Base-by-base conservation (phyloP, 352 stramenopile genomes). In the Phytophthora multivora region DNA sequence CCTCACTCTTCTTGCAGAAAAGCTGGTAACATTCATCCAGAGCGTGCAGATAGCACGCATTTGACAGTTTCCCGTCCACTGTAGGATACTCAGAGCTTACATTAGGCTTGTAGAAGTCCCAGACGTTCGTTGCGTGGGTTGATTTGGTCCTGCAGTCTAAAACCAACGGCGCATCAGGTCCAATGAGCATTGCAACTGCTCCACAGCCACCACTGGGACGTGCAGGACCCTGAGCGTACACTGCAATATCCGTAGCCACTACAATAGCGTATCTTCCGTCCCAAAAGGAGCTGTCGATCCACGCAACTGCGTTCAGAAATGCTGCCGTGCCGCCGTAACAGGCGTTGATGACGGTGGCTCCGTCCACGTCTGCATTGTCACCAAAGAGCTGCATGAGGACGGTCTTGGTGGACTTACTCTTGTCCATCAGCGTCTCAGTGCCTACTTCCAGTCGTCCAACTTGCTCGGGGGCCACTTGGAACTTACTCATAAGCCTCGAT, bases 81-180 rank as follows among this genome's bases (percentile, higher is more conserved):
- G 80, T 90, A 19, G 97, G 95, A 86, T 99, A 99, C 75, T 99
- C 97, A 36, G 88, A 91, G 36, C 43, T 60, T 11, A 77, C 79
- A 42, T 93, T 69, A 11, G 97, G 97, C 76, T 99, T 99, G 81
- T 98, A 99, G 69, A 99, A 99, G 75, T 99, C 97, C 92, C 97
- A 99, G 2, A 97, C 87, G 69, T 99, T 86, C 11, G 78, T 79
- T 9, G 96, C 87, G 69, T 98, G 89, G 8, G 96, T 98, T 13
- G 93, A 79, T 45, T 96, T 89, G 25, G 95, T 90, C 31, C 74
- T 71, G 50, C 83, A 85, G 71, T 98, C 87, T 47, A 98, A 73
- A 12, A 87, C 87, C 5, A 99, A 75, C 1, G 97, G 96, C 16
- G 97, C 97, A 77, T 99, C 88, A 0, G 93, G 81, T 40, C 97